phyloP scores from a whole-genome alignment of 768 basidiomycete genomes.

The Pulveroboletus sp. region DNA sequence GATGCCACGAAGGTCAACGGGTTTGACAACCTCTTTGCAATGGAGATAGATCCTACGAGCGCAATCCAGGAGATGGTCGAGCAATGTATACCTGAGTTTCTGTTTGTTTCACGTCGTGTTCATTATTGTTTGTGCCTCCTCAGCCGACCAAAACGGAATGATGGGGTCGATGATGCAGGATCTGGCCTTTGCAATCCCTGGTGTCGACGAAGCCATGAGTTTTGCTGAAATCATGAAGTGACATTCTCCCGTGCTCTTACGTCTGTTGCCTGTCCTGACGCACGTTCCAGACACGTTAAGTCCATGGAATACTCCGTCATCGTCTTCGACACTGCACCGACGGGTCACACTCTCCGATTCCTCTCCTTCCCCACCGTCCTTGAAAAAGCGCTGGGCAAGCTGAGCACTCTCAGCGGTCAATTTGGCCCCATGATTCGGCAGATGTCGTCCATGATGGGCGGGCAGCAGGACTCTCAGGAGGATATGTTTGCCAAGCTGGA shows the following conservation, averaged over 20 bases:
- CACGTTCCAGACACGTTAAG: slow-evolving; percentile 79
- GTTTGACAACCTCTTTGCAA: slow-evolving; percentile 92
- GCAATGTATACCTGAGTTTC: slow-evolving; percentile 55
- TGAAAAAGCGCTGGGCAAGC: slow-evolving; percentile 94
- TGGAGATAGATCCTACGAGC: slow-evolving; percentile 99
- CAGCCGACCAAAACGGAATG: slow-evolving; percentile 85
- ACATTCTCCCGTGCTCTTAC: background rate
- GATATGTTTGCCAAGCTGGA: slow-evolving; percentile 99
- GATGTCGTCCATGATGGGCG: slow-evolving; percentile 98
- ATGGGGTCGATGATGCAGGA: slow-evolving; percentile 99
- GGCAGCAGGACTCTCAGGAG: slow-evolving; percentile 82
- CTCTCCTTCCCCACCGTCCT: slow-evolving; percentile 97
- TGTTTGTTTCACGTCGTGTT: background rate
- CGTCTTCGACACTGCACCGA: slow-evolving; percentile 98
- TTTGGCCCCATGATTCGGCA: slow-evolving; percentile 96
- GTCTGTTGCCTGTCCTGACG: background rate
- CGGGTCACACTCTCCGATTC: slow-evolving; percentile 97
- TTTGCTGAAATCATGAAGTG: slow-evolving; percentile 99
- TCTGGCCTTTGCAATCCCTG: slow-evolving; percentile 96
- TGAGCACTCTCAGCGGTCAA: slow-evolving; percentile 87
- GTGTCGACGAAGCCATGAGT: slow-evolving; percentile 99
- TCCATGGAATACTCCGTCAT: slow-evolving; percentile 99
- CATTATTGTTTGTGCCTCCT: background rate
- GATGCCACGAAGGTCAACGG: slow-evolving; percentile 98
- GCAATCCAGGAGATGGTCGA: slow-evolving; percentile 99